A percentile compares a stretch with the other conserved stretches of the same genome.
phyloP scores from a whole-genome alignment of 192 early-diverging fungal genomes.

The Coemansia sp. region DNA sequence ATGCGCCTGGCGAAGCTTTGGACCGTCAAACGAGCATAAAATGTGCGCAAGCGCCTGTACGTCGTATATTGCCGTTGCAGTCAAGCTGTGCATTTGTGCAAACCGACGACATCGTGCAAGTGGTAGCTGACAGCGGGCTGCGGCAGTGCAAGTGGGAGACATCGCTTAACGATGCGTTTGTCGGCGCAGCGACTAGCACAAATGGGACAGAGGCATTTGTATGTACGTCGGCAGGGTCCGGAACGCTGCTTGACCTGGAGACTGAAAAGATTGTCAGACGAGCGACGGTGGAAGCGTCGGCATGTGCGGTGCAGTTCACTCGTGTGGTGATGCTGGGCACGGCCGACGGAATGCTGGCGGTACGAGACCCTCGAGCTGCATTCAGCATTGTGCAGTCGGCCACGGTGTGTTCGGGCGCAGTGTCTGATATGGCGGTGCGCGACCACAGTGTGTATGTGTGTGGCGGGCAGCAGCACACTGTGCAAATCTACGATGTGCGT shows the following conservation, averaged over 20 bases:
- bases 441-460: conserved; percentile 19
- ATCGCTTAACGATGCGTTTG: conserved; percentile 54
- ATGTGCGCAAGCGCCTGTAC: conserved; percentile 62
- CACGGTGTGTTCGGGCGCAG: conserved; percentile 15
- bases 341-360: conserved; percentile 18
- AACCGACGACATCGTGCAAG: conserved; percentile 59
- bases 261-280: conserved; percentile 21
- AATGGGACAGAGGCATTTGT: conserved; percentile 42
- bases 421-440: conserved; percentile 15
- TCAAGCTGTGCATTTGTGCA: conserved; percentile 62
- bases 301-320: conserved; percentile 3
- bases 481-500: conserved; percentile 36
- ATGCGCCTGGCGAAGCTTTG: conserved; percentile 37
- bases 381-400: conserved; percentile 13
- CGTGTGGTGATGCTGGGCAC: conserved; percentile 22
- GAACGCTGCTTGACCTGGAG: conserved; percentile 31
- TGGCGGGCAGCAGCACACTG: conserved; percentile 13
- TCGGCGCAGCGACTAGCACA: conserved; percentile 10
- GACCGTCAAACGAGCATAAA: conserved; percentile 71
- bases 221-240: conserved; percentile 37
- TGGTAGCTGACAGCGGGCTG: conserved; percentile 55
- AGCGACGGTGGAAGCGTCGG: conserved; percentile 17
- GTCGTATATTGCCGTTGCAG: conserved; percentile 62
- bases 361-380: conserved; percentile 28
- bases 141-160: conserved; percentile 44